Base-by-base conservation (phyloP, 192 early-diverging fungal species). In the Coemansia aciculifera region DNA sequence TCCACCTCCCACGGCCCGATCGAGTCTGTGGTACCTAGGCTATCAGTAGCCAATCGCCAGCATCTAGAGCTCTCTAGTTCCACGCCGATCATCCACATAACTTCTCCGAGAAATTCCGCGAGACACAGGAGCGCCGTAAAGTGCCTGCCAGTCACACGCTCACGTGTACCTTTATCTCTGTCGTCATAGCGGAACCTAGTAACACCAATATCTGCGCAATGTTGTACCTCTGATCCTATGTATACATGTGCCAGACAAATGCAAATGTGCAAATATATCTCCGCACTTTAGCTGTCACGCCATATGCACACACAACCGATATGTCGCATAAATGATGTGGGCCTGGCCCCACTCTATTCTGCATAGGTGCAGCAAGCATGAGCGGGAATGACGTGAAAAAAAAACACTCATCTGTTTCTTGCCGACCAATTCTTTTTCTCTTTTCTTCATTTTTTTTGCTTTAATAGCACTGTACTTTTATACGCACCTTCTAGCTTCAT, bases 31-130 rank as follows among this genome's bases (percentile, higher is more conserved):
- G 10, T 40, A 40, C 39, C 39, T 40, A 9, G 46, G 46, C n/a
- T 19, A 21, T 9, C 23, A 5, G 24, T 3, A 52, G 51, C 51
- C 51, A 29, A 52, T 24, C 10, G 24, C 5, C 24, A 52, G 51
- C 10, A 40, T 52, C 11, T 52, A 8, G 8, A 19, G 46, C 46
- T 17, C 19, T 9, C 46, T 48, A 8, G 19, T 48, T 48, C 19
- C 9, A 5, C 24, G 51, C 12, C 10, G 51, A 52, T 52, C 51
- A 17, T 29, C 27, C 3, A 29, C 24, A 13, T 7, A n/a, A 4
- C 24, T 52, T 52, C 27, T 13, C 51, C 51, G 51, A 24, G 24
- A 52, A 52, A 52, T 52, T 52, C 51, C 24, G 51, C 51, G 51
- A 52, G 24, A 29, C 51, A 13, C 24, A 13, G 27, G 21, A 27